Conservation (phyloP, 2,329 filamentous ascomycete species). For the Thelonectria olida region DNA sequence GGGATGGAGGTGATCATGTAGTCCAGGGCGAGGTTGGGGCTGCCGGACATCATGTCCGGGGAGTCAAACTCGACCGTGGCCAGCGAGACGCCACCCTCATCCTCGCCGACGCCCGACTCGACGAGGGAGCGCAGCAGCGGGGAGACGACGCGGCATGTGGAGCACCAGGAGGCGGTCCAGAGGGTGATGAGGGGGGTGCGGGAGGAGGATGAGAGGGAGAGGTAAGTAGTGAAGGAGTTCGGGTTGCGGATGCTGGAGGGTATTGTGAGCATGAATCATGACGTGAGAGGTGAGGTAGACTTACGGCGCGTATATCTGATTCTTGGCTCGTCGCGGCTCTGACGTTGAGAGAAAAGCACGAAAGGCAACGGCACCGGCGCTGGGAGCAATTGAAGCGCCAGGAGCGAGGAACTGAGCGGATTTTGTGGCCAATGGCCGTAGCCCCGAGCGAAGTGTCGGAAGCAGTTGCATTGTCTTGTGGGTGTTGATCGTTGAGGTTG, state of each 20-base stretch:
- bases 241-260: slow-evolving; percentile 60
- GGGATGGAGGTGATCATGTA: slow-evolving; percentile 69
- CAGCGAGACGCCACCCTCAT: slow-evolving; percentile 64
- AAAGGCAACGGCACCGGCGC: slow-evolving; percentile 2
- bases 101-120: slow-evolving; percentile 61
- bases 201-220: slow-evolving; percentile 63
- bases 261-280: slow-evolving; percentile 12
- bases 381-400: not conserved
- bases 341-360: slow-evolving; percentile 37
- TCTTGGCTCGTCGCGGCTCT: slow-evolving; percentile 39
- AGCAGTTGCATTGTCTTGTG: slow-evolving; percentile 9
- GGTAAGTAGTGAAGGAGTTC: slow-evolving; percentile 64
- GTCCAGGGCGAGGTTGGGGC: slow-evolving; percentile 54
- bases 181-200: slow-evolving; percentile 66
- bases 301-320: slow-evolving; percentile 49
- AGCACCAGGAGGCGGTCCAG: slow-evolving; percentile 69
- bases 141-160: slow-evolving; percentile 60
- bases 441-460: not conserved
- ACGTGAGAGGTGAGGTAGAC: slow-evolving; percentile 24
- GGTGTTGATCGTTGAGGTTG: not conserved
- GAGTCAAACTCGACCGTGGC: slow-evolving; percentile 66
- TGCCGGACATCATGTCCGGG: slow-evolving; percentile 61
- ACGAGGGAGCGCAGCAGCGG: slow-evolving; percentile 61
- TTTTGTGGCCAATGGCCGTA: slow-evolving; percentile 8
- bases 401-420: not conserved